Evolutionary conservation across 2,329 filamentous ascomycete species (phyloP), one percentile per base, ranked within the genome.

Genomic region (Scedosporium boydii): DNA sequence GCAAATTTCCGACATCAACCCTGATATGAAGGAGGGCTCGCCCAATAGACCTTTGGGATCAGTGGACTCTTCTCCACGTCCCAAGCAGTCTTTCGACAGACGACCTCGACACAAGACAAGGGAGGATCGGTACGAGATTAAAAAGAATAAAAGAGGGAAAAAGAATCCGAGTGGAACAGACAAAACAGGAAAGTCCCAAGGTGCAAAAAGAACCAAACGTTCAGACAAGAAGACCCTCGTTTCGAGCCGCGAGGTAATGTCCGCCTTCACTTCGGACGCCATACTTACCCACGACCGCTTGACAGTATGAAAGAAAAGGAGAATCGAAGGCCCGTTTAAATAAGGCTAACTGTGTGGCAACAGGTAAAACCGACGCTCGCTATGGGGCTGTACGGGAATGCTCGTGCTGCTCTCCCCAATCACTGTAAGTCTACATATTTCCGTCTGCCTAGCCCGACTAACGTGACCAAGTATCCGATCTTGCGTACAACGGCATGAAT

Each of bases 91-190:
- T 10, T 86, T 80, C 62, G 77, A 82, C 62, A 84, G 78, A 67
- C 75, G 75, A 56, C 72, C 78, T 18, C 79, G 86, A 38, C 75
- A 79, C 65, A 88, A 82, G 70, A 87, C 83, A 16, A 79, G 77
- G 59, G 72, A 77, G 26, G 79, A 84, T 67, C 80, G 78, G 41
- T 87, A 88, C 68, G 78, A 84, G 29, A 75, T 75, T 63, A 73
- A 67, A 64, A 71, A 68, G 68, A 69, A 65, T 58, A 62, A 62
- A 60, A n/a, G 58, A 29, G 68, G 61, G 41, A 57, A 38, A 57
- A 58, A 18, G 23, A 38, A 7, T 5, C 10, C 51, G 2, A 3
- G 27, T 6, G 18, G 21, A 18, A 9, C 18, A 6, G 29, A 62
- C 18, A 21, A 59, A 55, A 26, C 38, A 12, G 51, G 38, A 23